These are phyloP conservation scores for Lactarius quietus DNA, from an alignment of 768 basidiomycete genomes.

Conservation along the genomic window DNA sequence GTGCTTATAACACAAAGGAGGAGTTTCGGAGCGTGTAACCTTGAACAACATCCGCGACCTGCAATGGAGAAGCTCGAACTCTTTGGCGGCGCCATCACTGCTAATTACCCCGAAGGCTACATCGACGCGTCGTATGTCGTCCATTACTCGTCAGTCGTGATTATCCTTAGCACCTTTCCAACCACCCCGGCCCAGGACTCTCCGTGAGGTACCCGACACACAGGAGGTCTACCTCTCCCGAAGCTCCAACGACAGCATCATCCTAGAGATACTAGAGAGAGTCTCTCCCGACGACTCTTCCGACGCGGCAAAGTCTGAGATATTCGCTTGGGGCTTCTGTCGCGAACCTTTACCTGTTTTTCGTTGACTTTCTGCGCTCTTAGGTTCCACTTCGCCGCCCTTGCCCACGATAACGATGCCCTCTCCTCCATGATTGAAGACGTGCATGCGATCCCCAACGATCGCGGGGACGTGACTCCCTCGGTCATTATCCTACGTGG, in stretches of 20 bases:
- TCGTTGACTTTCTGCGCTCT: conserved; percentile 20
- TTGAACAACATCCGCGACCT: too few species aligned
- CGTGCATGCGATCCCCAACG: conserved; percentile 40
- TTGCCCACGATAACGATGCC: conserved; percentile 90
- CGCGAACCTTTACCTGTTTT: background rate
- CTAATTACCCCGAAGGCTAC: conserved; percentile 51
- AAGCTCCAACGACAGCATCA: conserved; percentile 64
- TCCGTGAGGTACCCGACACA: conserved; percentile 88
- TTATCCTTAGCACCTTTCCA: background rate
- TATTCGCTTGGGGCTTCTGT: background rate
- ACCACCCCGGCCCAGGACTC: conserved; percentile 38
- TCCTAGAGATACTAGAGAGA: conserved; percentile 79
- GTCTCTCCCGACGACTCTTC: conserved; percentile 54
- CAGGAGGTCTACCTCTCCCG: conserved; percentile 90
- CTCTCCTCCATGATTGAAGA: conserved; percentile 43
- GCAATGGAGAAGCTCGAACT: conserved; percentile 37
- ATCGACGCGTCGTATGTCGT: conserved; percentile 77
- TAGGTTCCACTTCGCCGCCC: conserved; percentile 88
- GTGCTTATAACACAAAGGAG: too few species aligned
- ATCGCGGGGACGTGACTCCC: conserved; percentile 45
- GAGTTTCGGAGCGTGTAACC: too few species aligned
- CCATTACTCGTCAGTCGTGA: background rate
- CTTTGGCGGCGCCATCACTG: conserved; percentile 85
- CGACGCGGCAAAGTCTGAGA: conserved; percentile 63
- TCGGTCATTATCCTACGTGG: conserved; percentile 63